Base-by-base conservation (phyloP, 1,284 basidiomycete species). In the Lentinula novae-zelandiae region DNA sequence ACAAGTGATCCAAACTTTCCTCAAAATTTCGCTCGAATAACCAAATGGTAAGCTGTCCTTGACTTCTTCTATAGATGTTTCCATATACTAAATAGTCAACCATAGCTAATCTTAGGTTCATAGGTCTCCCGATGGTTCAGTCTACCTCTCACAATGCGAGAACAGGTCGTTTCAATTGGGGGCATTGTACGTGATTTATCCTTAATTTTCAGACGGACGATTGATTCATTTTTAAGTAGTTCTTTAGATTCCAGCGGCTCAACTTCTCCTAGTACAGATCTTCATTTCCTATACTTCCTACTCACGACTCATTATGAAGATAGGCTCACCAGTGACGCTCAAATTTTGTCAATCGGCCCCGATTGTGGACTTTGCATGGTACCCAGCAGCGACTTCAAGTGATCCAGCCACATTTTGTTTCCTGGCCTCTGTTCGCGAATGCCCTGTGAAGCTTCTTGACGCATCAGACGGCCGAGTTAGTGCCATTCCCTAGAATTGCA, bases 391-490 rank as follows among this genome's bases (percentile, higher is more conserved):
- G 0, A 83, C 83, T 5, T 65, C 73, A 0, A 67, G 70, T 5
- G 76, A 84, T 53, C 82, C 85, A 1, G 82, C 86, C 0, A 79
- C 86, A 1, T 95, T 83, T 71, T 96, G 94, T 72, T 93, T 95
- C 67, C 77, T 91, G 1, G 82, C 89, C 0, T 91, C 91, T 5
- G 83, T 94, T 4, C 81, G 91, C 9, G 93, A 95, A 70, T 83
- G 84, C 62, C 93, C 93, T 0, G 84, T 96, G 0, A 88, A 90
- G 64, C 77, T 96, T 6, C 73, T 96, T 1, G 92, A 96, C 68
- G 94, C 85, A 0, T 75, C 73, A 0, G 85, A 89, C 70, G 92
- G 93, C 38, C 76, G 89, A 70, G 94, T 94, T 67, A 62, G 84
- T 72, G 2, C 20, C 9, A 5, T 46, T 17, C 40, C 8, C 22